Evolutionary conservation across 208 protist genomes (phyloP), one percentile per base, ranked within the genome.

Genomic region (Trypanosoma lewisi): DNA sequence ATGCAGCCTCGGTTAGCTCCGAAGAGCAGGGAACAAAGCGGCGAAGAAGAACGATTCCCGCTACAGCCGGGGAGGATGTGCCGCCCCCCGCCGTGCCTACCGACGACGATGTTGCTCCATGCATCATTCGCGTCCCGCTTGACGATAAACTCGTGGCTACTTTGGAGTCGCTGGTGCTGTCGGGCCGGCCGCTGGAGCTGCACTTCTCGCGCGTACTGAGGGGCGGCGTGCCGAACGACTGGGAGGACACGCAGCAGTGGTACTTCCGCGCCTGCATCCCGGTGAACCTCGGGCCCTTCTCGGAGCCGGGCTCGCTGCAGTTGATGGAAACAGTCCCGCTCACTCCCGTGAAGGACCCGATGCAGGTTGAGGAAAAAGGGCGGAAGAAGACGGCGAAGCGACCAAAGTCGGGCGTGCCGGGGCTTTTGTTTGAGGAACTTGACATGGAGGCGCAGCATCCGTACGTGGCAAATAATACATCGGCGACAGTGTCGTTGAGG

Each of bases 191-290:
- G 47, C 70, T 94, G 39, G 70, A 73, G 63, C 47, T 93, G 66
- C 63, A 52, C 12, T 67, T 96, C 49, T 61, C 71, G 16, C 90
- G 90, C 39, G 72, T 82, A 45, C 73, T 96, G 60, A 76, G 75
- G 47, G 68, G 73, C 30, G 70, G 70, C 41, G 75, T 70, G n/a
- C 85, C 87, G 37, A 45, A 77, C 1, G 87, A 96, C 17, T 96
- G 90, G 90, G 87, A 91, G 54, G 90, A 96, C 70, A 44, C 78
- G 31, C 88, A 90, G 62, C 85, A 88, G 23, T 61, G 42, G 41
- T 85, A 84, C 66, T 96, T 80, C 58, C 70, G 78, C 55, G 85
- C 82, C 9, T 63, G 63, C 33, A 82, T 91, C 14, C 75, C 72
- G 11, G 47, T 96, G 9, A 42, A 67, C 19, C 69, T 96, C 25